A percentile compares a stretch with the other conserved stretches of the same genome.
Evolutionary conservation across 805 yeast genomes (phyloP).

Genomic region (Suhomyces xylopsoci): DNA sequence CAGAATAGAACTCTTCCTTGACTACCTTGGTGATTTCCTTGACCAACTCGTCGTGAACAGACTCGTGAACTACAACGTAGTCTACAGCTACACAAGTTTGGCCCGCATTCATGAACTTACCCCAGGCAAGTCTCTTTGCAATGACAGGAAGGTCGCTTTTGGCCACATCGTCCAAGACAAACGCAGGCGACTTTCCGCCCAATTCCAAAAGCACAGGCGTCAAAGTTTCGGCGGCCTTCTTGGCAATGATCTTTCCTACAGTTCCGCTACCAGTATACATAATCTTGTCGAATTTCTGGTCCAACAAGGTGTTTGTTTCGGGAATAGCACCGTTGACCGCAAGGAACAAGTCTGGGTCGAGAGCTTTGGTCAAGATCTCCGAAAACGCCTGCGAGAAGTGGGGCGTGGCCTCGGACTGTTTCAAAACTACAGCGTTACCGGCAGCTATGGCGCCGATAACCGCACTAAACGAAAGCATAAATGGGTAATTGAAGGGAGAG

Average conservation of each 20-base stretch:
- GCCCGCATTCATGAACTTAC: constrained; percentile 76
- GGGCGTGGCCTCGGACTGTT: constrained; percentile 74
- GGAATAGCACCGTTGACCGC: constrained; percentile 72
- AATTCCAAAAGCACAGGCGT: constrained; percentile 81
- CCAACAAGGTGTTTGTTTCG: constrained; percentile 58
- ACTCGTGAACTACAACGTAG: constrained; percentile 66
- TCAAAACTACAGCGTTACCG: constrained; percentile 77
- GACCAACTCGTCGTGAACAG: constrained; percentile 52
- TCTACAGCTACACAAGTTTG: constrained; percentile 92
- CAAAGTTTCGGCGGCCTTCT: constrained; percentile 78
- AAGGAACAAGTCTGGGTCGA: constrained; percentile 54
- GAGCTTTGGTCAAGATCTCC: constrained; percentile 48
- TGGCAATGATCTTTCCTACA: constrained; percentile 76
- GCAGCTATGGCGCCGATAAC: constrained; percentile 78
- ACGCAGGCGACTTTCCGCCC: constrained; percentile 90
- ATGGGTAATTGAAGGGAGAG: constrained; percentile 80
- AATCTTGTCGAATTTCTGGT: constrained; percentile 73
- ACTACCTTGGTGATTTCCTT: constrained; percentile 37
- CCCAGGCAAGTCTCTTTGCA: constrained; percentile 71
- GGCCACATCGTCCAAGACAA: constrained; percentile 53
- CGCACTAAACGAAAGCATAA: constrained; percentile 60
- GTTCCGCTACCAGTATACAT: constrained; percentile 77
- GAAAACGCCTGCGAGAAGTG: constrained; percentile 55
- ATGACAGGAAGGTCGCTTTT: constrained; percentile 41
- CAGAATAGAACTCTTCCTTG: constrained; percentile 45